phyloP scores from a whole-genome alignment of 164 flowering plant species.

The Vitis amurensis region DNA sequence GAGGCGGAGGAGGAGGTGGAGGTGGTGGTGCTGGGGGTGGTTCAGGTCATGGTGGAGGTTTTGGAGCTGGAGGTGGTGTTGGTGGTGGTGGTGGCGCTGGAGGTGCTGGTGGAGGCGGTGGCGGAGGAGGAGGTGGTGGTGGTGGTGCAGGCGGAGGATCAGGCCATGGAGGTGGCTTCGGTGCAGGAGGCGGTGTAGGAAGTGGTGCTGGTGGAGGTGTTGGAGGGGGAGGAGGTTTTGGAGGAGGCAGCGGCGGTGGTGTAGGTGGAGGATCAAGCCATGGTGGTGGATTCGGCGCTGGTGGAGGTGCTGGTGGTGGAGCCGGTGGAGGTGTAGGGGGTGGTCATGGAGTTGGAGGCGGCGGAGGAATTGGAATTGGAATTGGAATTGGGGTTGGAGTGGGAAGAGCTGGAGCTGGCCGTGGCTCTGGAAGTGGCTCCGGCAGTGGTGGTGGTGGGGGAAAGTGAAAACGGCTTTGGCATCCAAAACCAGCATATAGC shows the following conservation, averaged over 20 bases:
- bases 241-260: conserved; percentile 17
- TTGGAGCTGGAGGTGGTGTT: conserved; percentile 15
- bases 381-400: no score
- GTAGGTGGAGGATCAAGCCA: conserved; percentile 11
- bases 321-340: conserved; percentile 13
- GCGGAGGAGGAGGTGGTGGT: conserved; percentile 27
- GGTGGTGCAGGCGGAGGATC: conserved; percentile 34
- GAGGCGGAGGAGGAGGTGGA: conserved; percentile 13
- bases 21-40: conserved; percentile 26
- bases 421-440: no score
- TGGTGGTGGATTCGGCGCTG: conserved; percentile 12
- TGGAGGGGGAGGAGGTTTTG: conserved; percentile 18
- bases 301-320: conserved; percentile 14
- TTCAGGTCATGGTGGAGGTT: conserved; percentile 5
- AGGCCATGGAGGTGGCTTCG: conserved; percentile 28
- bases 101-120: conserved; percentile 23
- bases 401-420: no score
- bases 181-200: conserved; percentile 30
- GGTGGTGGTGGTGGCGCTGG: conserved; percentile 29
- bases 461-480: no score
- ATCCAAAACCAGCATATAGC: no score
- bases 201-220: conserved; percentile 23
- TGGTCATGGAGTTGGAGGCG: conserved; percentile 1
- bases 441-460: no score
- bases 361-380: conserved; percentile 9